These are phyloP conservation scores for Powellomyces hirtus DNA, from an alignment of 192 early-diverging fungal species.

Conservation along the genomic window DNA sequence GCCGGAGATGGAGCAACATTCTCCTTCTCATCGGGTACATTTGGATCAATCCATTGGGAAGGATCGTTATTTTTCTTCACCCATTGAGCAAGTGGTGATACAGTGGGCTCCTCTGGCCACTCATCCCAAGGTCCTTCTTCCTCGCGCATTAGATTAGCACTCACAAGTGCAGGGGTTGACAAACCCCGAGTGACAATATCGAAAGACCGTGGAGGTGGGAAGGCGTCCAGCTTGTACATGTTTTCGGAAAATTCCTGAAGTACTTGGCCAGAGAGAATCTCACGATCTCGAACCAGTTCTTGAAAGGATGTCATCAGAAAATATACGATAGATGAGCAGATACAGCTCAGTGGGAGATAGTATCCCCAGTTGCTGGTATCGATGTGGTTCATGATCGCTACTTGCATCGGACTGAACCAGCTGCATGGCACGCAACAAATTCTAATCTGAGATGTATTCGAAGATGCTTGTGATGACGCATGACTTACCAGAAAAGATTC, in stretches of 20 bases:
- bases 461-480: too few relatives aligned
- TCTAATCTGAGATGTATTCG: background rate
- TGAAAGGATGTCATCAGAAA: conserved; percentile 10
- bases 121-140: background rate
- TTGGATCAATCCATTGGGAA: too few relatives aligned
- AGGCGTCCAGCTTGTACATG: conserved; percentile 15
- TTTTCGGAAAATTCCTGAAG: conserved; percentile 19
- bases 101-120: too few relatives aligned
- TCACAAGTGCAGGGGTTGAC: background rate
- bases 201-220: conserved; percentile 5
- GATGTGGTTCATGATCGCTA: conserved; percentile 14
- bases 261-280: conserved; percentile 18
- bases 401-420: conserved; percentile 17
- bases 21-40: too few relatives aligned
- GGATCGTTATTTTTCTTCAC: too few relatives aligned
- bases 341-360: background rate
- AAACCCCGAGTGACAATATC: conserved; percentile 11
- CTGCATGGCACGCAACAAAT: background rate
- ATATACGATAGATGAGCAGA: background rate
- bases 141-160: background rate
- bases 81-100: too few relatives aligned
- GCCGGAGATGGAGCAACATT: too few relatives aligned
- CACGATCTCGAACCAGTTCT: conserved; percentile 5
- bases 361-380: background rate
- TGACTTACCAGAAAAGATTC: conserved; percentile 18